Percentiles rank a stretch among this genome's conserved stretches.
Conservation (phyloP, 176 grass and related monocot genomes). For the Areca catechu region DNA sequence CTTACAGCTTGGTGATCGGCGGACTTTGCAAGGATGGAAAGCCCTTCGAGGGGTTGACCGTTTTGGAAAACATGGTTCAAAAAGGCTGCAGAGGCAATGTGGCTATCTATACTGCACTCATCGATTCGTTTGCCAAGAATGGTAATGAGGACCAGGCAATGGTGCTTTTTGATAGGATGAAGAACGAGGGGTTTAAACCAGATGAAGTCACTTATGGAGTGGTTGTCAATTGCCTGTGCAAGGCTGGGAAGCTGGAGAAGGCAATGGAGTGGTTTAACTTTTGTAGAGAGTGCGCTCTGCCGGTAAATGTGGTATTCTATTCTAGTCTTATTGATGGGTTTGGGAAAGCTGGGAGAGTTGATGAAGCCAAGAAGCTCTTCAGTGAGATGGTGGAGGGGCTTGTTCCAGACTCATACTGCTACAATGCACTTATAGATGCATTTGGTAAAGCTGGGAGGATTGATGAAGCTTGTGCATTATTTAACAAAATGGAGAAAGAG, state of each 20-base stretch:
- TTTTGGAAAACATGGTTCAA: conserved; percentile 70
- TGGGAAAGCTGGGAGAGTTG: conserved; percentile 59
- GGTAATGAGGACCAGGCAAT: conserved; percentile 48
- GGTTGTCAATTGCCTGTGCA: conserved; percentile 75
- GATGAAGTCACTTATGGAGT: conserved; percentile 59
- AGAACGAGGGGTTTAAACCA: conserved; percentile 38
- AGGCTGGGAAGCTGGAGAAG: conserved; percentile 53
- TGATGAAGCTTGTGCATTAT: conserved; percentile 54
- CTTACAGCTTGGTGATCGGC: conserved; percentile 49
- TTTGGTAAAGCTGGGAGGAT: conserved; percentile 60
- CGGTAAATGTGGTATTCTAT: conserved; percentile 61
- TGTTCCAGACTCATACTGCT: conserved; percentile 70
- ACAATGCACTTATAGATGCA: conserved; percentile 62
- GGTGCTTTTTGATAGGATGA: conserved; percentile 71
- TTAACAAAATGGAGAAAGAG: conserved; percentile 72
- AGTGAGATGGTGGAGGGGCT: conserved; percentile 59
- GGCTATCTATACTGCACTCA: conserved; percentile 52
- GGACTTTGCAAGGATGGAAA: conserved; percentile 56
- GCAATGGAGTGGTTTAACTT: conserved; percentile 58
- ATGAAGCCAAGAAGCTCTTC: conserved; percentile 59
- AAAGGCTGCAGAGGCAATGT: conserved; percentile 47
- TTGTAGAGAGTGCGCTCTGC: conserved; percentile 32
- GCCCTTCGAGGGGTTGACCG: conserved; percentile 57
- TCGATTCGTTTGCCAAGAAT: conserved; percentile 52
- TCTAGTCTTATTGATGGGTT: conserved; percentile 70